Conservation (phyloP, 805 yeast species). For the Ogataea paradorogensis region DNA sequence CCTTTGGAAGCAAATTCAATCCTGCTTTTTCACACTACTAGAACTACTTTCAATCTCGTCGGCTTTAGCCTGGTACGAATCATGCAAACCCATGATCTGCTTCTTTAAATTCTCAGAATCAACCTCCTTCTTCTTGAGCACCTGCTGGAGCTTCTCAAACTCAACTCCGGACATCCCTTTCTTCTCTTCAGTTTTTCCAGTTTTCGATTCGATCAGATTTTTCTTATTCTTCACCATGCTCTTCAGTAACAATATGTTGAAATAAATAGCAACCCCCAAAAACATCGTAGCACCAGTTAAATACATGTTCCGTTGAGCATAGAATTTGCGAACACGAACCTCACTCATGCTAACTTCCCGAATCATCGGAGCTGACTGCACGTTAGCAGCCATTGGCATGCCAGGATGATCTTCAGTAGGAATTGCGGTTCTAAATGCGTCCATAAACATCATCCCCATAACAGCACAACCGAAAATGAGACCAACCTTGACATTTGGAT, state of each 20-base stretch:
- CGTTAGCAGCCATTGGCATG: slow-evolving; percentile 3
- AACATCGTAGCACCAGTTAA: slow-evolving; percentile 54
- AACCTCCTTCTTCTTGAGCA: slow-evolving; percentile 16
- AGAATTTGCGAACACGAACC: slow-evolving; percentile 45
- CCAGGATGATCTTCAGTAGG: slow-evolving; percentile 11
- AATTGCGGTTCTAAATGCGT: slow-evolving; percentile 35
- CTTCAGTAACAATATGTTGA: slow-evolving; percentile 41
- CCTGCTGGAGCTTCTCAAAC: slow-evolving; percentile 20
- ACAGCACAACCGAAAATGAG: slow-evolving; percentile 38
- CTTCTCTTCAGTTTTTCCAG: slow-evolving; percentile 32
- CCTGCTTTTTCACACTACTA: slow-evolving; percentile 6
- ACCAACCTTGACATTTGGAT: slow-evolving; percentile 41
- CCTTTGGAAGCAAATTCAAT: not conserved
- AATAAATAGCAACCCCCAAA: slow-evolving; percentile 42
- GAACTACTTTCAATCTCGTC: slow-evolving; percentile 8
- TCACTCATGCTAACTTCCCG: slow-evolving; percentile 25
- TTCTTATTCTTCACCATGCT: slow-evolving; percentile 41
- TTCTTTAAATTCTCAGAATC: slow-evolving; percentile 37
- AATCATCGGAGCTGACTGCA: slow-evolving; percentile 8
- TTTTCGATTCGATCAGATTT: slow-evolving; percentile 17
- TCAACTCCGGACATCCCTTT: slow-evolving; percentile 35
- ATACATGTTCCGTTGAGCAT: slow-evolving; percentile 56
- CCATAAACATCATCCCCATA: slow-evolving; percentile 45
- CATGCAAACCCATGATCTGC: slow-evolving; percentile 42
- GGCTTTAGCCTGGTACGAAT: slow-evolving; percentile 40